Conservation (phyloP, 257 asterid genomes). For the Asclepias syriaca region DNA sequence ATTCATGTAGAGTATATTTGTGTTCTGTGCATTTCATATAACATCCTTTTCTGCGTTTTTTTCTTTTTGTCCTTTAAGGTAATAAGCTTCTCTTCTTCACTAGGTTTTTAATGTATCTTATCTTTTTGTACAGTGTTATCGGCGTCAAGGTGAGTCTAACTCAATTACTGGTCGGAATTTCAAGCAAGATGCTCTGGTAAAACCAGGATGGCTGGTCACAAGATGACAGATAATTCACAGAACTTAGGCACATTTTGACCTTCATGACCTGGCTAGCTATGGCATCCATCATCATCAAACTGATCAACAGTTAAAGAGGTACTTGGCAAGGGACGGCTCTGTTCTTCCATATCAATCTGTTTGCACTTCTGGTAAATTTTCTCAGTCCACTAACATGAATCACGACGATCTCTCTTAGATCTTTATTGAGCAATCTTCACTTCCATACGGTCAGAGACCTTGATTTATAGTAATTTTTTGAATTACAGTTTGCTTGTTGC, state of each 20-base stretch:
- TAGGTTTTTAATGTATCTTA: not conserved
- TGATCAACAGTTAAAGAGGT: not conserved
- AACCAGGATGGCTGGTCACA: conserved; percentile 90
- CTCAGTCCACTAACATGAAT: not conserved
- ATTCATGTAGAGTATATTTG: not conserved
- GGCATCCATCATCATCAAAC: not conserved
- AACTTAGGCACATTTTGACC: not conserved
- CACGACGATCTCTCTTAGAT: not conserved
- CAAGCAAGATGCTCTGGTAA: conserved; percentile 48
- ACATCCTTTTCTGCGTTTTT: not conserved
- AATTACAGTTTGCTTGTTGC: not conserved
- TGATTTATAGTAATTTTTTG: not conserved
- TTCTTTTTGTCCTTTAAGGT: not conserved
- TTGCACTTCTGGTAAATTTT: not conserved
- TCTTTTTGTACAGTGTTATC: conserved; percentile 65
- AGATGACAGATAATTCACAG: conserved; percentile 45
- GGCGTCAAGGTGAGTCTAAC: conserved; percentile 84
- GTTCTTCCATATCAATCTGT: not conserved
- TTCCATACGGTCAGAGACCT: not conserved
- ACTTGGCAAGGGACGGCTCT: not conserved
- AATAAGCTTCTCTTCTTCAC: too few relatives aligned
- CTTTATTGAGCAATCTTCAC: not conserved
- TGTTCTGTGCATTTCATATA: not conserved
- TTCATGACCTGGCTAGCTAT: not conserved
- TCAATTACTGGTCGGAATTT: conserved; percentile 69